These are phyloP conservation scores for Corynespora cassiicola DNA, from an alignment of 2,329 filamentous ascomycete species.

Conservation along the genomic window DNA sequence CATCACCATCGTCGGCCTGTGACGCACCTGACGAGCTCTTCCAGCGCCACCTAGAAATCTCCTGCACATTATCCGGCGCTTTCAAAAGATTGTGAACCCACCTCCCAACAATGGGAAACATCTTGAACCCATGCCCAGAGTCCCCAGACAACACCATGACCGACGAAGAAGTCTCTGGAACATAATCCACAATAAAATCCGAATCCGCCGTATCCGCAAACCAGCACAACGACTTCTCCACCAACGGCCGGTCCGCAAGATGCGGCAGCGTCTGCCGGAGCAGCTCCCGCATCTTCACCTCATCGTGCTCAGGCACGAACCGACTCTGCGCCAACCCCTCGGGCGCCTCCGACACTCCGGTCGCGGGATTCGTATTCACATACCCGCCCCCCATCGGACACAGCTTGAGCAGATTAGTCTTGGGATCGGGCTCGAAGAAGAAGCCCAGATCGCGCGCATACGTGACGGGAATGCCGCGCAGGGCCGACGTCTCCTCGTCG, in stretches of 20 bases:
- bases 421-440: conserved; percentile 69
- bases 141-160: conserved; percentile 63
- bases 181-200: conserved; percentile 66
- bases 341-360: conserved; percentile 52
- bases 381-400: conserved; percentile 66
- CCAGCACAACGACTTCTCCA: conserved; percentile 67
- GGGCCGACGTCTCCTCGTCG: conserved; percentile 58
- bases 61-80: conserved; percentile 48
- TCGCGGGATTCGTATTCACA: conserved; percentile 55
- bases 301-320: conserved; percentile 62
- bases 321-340: conserved; percentile 40
- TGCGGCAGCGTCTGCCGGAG: conserved; percentile 60
- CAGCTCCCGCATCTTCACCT: conserved; percentile 58
- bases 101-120: conserved; percentile 65
- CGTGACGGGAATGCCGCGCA: conserved; percentile 66
- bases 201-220: conserved; percentile 67
- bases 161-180: conserved; percentile 56
- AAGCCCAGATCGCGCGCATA: conserved; percentile 69
- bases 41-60: conserved; percentile 59
- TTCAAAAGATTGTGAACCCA: conserved; percentile 59
- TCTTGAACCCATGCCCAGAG: conserved; percentile 69
- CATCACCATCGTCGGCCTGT: conserved; percentile 52
- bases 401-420: conserved; percentile 65
- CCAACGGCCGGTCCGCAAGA: conserved; percentile 62
- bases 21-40: conserved; percentile 44